Evolutionary conservation across 2,329 filamentous ascomycete genomes (phyloP).

Genomic region (Xylariales sp.): DNA sequence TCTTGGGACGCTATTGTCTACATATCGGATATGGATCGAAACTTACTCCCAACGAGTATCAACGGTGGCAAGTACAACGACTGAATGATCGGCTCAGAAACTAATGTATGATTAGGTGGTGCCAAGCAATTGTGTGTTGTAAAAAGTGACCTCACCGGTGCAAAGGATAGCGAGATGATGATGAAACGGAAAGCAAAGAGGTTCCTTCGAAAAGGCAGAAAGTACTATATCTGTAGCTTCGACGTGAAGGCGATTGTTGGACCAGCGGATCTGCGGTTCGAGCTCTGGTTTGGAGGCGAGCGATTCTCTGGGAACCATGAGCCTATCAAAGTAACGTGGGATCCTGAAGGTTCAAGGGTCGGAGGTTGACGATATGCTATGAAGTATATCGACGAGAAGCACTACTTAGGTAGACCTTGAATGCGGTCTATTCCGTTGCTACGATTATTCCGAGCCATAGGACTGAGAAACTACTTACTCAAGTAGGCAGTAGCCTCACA

Average conservation of each 20-base stretch:
- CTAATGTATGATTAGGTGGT: constrained; percentile 13
- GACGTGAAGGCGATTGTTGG: constrained; percentile 52
- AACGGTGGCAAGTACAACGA: constrained; percentile 29
- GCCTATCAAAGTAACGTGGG: constrained; percentile 32
- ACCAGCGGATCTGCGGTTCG: constrained; percentile 47
- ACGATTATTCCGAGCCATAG: too few species aligned
- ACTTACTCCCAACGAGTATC: constrained; percentile 31
- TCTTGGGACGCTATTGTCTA: constrained; percentile 35
- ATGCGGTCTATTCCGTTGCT: too few species aligned
- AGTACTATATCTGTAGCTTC: constrained; percentile 36
- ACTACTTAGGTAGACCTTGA: too few species aligned
- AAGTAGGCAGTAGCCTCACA: too few species aligned
- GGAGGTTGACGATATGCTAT: too few species aligned
- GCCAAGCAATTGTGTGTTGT: constrained; percentile 34
- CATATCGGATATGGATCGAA: constrained; percentile 32
- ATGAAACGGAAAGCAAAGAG: constrained; percentile 30
- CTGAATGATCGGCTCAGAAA: background rate
- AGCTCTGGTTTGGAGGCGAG: constrained; percentile 37
- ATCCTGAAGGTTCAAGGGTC: constrained; percentile 23
- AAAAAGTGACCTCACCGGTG: constrained; percentile 34
- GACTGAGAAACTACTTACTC: too few species aligned
- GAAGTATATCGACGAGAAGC: too few species aligned
- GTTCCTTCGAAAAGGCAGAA: constrained; percentile 29
- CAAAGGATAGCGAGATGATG: constrained; percentile 33
- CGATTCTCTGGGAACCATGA: constrained; percentile 35